These are phyloP conservation scores for Lasiodiplodia theobromae DNA, from an alignment of 2,329 filamentous ascomycete genomes.

Conservation along the genomic window DNA sequence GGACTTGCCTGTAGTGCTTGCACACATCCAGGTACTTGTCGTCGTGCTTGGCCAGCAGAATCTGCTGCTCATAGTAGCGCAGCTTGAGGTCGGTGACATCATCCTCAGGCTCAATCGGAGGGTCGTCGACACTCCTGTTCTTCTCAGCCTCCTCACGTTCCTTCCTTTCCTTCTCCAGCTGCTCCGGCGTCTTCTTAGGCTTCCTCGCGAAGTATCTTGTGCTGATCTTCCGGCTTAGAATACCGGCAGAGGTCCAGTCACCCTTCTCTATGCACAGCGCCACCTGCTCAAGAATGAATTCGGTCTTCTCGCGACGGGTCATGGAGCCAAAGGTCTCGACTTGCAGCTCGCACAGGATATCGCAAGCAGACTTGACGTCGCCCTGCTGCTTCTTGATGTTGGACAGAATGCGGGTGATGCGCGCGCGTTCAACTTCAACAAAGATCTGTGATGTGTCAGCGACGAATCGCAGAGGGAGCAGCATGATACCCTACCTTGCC, in stretches of 20 bases:
- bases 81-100: conserved; percentile 97
- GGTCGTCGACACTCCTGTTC: conserved; percentile 77
- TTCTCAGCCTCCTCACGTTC: conserved; percentile 84
- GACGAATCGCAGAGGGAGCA: neutral
- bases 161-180: conserved; percentile 90
- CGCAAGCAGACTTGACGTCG: conserved; percentile 86
- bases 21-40: conserved; percentile 96
- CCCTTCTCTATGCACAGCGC: conserved; percentile 91
- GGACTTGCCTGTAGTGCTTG: conserved; percentile 96
- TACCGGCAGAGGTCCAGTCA: conserved; percentile 95
- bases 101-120: conserved; percentile 78
- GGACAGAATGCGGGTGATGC: conserved; percentile 92
- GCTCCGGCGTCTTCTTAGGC: conserved; percentile 87
- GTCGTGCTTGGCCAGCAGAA: conserved; percentile 93
- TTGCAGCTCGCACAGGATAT: conserved; percentile 95
- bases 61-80: conserved; percentile 96
- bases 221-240: conserved; percentile 96
- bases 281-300: conserved; percentile 97
- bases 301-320: conserved; percentile 96
- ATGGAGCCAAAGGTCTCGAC: conserved; percentile 99
- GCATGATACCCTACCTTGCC: conserved; percentile 70
- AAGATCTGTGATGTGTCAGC: conserved; percentile 73
- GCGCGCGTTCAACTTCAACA: conserved; percentile 96
- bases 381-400: conserved; percentile 98
- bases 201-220: conserved; percentile 89